Base-by-base conservation (phyloP, 305 asterid species). In the Coffea humblotiana region DNA sequence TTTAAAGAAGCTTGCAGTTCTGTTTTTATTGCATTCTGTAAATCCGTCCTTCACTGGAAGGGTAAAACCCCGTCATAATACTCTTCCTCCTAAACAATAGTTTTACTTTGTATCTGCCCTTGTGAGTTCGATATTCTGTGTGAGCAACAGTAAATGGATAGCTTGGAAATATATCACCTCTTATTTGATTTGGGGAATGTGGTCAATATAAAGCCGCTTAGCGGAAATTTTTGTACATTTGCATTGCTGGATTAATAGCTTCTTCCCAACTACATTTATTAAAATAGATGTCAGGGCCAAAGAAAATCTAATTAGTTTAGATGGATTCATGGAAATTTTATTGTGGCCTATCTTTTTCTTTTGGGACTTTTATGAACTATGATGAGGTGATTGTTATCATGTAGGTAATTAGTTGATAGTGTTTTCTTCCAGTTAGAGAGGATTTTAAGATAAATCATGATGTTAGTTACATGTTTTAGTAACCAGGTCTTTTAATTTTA, bases 1-100 rank as follows among this genome's bases (percentile, higher is more conserved):
- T 40, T 40, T 40, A 92, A 92, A 92, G 88, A 88, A 85, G 85
- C 82, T 68, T 81, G 80, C 27, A 75, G 81, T 83, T 86, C 48
- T 74, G 78, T 76, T 71, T 48, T 74, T 54, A 64, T 70, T 49
- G 87, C 74, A 77, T 78, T n/a, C 27, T 52, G 1, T 40, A 23
- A 45, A 47, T 75, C n/a, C 73, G n/a, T 35, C 48, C 40, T 35
- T 74, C 25, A 10, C 21, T 14, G 12, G 35, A 29, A 15, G 23
- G n/a, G 54, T 56, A 63, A 56, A 21, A 56, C 23, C 35, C 51
- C 9, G 8, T 56, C 52, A 56, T 18, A 27, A 74, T 19, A 21
- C 13, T 58, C 16, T 19, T 74, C 35, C 35, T 56, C 43, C 35
- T 19, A 21, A 10, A 58, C 56, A 40, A 13, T 40, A 32, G 14